These are phyloP conservation scores for Candida tallmaniae DNA, from an alignment of 805 yeast genomes.

Conservation along the genomic window DNA sequence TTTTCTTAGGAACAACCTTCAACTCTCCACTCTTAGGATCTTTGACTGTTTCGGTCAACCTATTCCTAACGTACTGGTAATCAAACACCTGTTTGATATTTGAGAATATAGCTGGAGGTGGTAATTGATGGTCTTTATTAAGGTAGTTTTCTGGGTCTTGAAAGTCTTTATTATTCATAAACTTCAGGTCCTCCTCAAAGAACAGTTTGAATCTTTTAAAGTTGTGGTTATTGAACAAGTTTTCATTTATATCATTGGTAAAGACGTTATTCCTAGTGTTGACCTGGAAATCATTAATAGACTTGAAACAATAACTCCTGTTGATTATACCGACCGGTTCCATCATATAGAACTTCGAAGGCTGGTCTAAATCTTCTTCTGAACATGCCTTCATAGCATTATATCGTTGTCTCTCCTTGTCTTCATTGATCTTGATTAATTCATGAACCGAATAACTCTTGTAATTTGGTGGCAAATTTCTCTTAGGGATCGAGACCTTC, in stretches of 20 bases:
- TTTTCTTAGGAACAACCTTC: conserved; percentile 41
- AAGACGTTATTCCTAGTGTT: conserved; percentile 49
- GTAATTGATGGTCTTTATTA: conserved; percentile 50
- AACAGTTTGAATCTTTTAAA: conserved; percentile 21
- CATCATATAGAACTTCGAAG: conserved; percentile 32
- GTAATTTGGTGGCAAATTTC: conserved; percentile 37
- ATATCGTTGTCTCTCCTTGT: too few relatives aligned
- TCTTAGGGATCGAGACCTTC: conserved; percentile 58
- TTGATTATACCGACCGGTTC: conserved; percentile 66
- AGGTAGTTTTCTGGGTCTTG: conserved; percentile 18
- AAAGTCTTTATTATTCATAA: conserved; percentile 25
- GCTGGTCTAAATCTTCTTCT: too few relatives aligned
- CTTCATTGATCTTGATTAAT: conserved; percentile 30
- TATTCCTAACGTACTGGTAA: conserved; percentile 74
- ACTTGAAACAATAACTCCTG: conserved; percentile 71
- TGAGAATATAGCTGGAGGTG: conserved; percentile 86
- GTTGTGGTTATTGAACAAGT: conserved; percentile 18
- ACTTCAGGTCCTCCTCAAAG: conserved; percentile 21
- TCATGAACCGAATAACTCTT: conserved; percentile 38
- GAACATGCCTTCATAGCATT: too few relatives aligned
- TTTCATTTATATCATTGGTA: conserved; percentile 23
- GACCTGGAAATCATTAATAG: conserved; percentile 84
- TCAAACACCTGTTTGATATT: conserved; percentile 70
- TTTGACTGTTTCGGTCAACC: conserved; percentile 45
- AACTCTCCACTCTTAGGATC: conserved; percentile 58